A percentile compares a stretch with the other conserved stretches of the same genome.
Conservation (phyloP, 495 filamentous ascomycete species). For the Aspergillus sclerotiicarbonarius region DNA sequence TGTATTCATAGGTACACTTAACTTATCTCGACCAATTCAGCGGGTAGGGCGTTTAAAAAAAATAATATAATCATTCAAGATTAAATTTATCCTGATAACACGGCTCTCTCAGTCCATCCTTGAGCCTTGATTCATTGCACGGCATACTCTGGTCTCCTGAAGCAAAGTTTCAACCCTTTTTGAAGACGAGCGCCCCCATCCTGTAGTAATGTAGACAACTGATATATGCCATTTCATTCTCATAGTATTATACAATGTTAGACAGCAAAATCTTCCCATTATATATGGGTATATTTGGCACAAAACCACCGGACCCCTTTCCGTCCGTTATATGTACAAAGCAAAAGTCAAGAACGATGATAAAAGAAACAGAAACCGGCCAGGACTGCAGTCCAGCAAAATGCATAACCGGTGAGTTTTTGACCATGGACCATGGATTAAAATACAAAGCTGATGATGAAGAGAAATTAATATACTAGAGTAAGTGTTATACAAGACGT, state of each 20-base stretch:
- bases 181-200: too few relatives aligned
- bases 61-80: neutral
- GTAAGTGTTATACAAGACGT: slow-evolving; percentile 9
- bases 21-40: neutral
- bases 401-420: neutral
- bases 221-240: too few relatives aligned
- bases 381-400: neutral
- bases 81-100: neutral
- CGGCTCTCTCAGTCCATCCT: neutral
- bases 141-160: too few relatives aligned
- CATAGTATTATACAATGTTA: too few relatives aligned
- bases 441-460: neutral
- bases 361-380: neutral
- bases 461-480: slow-evolving; percentile 10
- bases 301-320: too few relatives aligned
- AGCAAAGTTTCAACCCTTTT: too few relatives aligned
- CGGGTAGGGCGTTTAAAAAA: neutral
- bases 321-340: neutral
- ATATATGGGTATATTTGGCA: neutral
- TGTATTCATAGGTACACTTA: slow-evolving; percentile 9
- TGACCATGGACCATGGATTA: slow-evolving; percentile 1
- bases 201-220: too few relatives aligned
- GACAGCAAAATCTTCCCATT: neutral
- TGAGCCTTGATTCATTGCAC: too few relatives aligned
- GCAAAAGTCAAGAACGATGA: neutral